Base-by-base conservation (phyloP, 257 asterid species). In the Petunia axillaris region DNA sequence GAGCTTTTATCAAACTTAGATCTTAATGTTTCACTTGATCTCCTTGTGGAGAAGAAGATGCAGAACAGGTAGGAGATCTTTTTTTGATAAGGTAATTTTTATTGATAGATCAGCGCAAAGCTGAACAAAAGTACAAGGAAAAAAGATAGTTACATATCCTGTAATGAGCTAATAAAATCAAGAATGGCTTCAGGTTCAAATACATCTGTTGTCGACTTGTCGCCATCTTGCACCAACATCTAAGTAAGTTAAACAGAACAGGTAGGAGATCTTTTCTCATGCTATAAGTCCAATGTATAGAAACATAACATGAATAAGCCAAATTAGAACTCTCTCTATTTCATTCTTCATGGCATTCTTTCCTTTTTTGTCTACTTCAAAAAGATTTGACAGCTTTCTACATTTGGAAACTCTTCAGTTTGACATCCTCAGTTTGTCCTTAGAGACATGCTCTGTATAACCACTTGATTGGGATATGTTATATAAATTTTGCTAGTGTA, bases 41-140 rank as follows among this genome's bases (percentile, higher is more conserved):
- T 46, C 44, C 77, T 71, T 71, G 77, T 35, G 60, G 11, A 48
- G 77, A 71, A 71, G 60, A 48, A 25, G 60, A 66, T 66, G 54
- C 14, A 41, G 15, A 38, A 41, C 54, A 40, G 52, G 41, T 40
- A 66, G 53, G 75, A 66, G 75, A 40, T 66, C 75, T 3, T 66
- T 50, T 71, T 25, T 25, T 25, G 25, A 25, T 25, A 25, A 25
- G 25, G 25, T 25, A 25, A 25, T 25, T 25, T 25, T 25, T 25
- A 25, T 25, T 25, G 25, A 25, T 25, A 25, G 25, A 25, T 25
- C 25, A 25, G 25, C 25, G 25, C 25, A 25, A 25, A 25, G 25
- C 25, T 25, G 25, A 25, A 25, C 25, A 25, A 25, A 25, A 25
- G 25, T 25, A 25, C 25, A 25, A 25, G 25, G 25, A 25, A 25